A percentile compares a stretch with the other conserved stretches of the same genome.
phyloP scores from a whole-genome alignment of 225 moss, liverwort and hornwort species.

The Pleurozium schreberi region DNA sequence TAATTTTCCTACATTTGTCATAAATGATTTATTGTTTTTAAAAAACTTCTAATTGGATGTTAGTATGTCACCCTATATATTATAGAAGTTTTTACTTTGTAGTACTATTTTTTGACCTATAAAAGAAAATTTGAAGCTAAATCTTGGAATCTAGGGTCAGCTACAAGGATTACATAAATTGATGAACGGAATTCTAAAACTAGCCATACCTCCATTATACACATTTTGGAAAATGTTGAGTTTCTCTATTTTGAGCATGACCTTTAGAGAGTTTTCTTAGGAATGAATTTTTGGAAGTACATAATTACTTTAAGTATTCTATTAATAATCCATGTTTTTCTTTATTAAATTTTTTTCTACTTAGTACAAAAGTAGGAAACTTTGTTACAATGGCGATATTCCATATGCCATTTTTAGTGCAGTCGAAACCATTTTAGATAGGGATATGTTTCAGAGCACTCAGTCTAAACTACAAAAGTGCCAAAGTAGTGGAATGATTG shows the following conservation, averaged over 20 bases:
- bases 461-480: no score
- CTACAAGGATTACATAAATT: background rate
- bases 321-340: fast-evolving
- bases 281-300: fast-evolving
- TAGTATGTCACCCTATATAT: fast-evolving
- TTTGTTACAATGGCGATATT: no score
- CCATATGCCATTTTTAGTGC: no score
- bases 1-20: background rate
- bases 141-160: background rate
- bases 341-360: background rate
- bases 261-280: background rate
- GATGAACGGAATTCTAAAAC: fast-evolving
- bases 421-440: no score
- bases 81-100: background rate
- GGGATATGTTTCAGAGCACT: no score
- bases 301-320: background rate
- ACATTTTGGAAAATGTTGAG: background rate
- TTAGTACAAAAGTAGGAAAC: no score
- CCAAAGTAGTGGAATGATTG: no score
- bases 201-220: background rate
- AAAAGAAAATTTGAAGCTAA: background rate
- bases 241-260: background rate
- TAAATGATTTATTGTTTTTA: background rate
- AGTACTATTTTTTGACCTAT: background rate
- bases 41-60: background rate